Base-by-base conservation (phyloP, 2,329 filamentous ascomycete species). In the Xylariales sp. region DNA sequence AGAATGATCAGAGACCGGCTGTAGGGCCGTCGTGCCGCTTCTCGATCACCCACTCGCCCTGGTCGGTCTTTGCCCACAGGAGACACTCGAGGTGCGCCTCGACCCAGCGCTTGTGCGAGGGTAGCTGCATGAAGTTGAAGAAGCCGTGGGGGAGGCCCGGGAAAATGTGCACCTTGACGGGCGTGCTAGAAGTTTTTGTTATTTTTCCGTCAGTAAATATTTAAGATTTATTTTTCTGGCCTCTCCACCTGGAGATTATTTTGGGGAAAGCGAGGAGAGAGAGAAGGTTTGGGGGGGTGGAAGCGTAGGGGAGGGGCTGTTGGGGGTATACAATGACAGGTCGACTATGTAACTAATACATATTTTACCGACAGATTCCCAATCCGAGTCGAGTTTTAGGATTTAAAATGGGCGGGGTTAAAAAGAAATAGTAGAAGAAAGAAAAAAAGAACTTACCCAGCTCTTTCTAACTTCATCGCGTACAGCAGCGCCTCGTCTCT, bases 81-180 rank as follows among this genome's bases (percentile, higher is more conserved):
- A 49, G 27, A 14, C 33, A 41, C 24, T 45, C 43, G 15, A 43
- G 40, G 36, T 42, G 35, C 6, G 38, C 37, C 18, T 52, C 47
- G 15, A 41, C 42, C 47, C 47, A 52, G 12, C 39, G 41, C 24
- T 42, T 47, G n/a, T 43, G 46, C 3, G 50, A 49, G 5, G 47
- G 45, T 6, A 57, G 42, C 23, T 49, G 42, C 6, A 42, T 27
- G 25, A 49, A 54, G 14, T 36, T 42, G 7, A 40, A 39, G 37
- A 59, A 59, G 2, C 40, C 49, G 27, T 59, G 55, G 2, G 54
- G 54, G 7, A 59, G 41, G 2, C 55, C 55, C 0, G 53, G 46
- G 44, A 56, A 59, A 4, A 59, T 44, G 33, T 57, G 52, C 11
- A 56, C 52, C 19, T 50, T 55, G 12, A 52, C 55, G 19, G 43